phyloP scores from a whole-genome alignment of 306 rosid species.

The Carpinus fangiana region DNA sequence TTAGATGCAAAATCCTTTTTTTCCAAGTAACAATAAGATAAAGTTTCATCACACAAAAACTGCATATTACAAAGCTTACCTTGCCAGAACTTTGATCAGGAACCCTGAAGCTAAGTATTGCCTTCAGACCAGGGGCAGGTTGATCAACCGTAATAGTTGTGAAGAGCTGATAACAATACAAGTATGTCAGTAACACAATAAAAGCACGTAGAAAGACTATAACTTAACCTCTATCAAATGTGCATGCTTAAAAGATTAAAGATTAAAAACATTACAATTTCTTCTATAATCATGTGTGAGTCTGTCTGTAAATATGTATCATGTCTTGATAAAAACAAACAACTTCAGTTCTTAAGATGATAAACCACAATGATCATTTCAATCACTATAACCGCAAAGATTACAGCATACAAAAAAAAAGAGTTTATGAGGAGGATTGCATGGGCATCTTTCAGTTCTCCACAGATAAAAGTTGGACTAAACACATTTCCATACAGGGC shows the following conservation, averaged over 20 bases:
- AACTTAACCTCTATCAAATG: neutral
- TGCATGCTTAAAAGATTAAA: neutral
- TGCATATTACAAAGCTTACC: slow-evolving; percentile 43
- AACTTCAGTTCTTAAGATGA: neutral
- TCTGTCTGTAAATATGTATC: neutral
- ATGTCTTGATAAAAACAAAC: neutral
- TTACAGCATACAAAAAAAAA: neutral
- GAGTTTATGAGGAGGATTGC: neutral
- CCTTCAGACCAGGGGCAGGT: slow-evolving; percentile 79
- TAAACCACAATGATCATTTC: neutral
- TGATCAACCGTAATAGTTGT: slow-evolving; percentile 72
- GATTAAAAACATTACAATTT: neutral
- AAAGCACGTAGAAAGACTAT: neutral
- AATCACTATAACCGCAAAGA: neutral
- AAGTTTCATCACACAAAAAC: neutral
- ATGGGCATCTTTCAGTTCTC: neutral
- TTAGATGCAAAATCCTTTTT: neutral
- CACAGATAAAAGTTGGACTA: neutral
- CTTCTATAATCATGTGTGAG: too few relatives aligned
- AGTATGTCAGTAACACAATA: slow-evolving; percentile 5
- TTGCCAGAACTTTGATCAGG: slow-evolving; percentile 95
- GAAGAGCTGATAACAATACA: slow-evolving; percentile 50
- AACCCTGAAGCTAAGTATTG: slow-evolving; percentile 69
- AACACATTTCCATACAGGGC: neutral
- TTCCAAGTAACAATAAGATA: neutral